phyloP scores from a whole-genome alignment of 2,329 filamentous ascomycete species.

The Didymella segeticola region DNA sequence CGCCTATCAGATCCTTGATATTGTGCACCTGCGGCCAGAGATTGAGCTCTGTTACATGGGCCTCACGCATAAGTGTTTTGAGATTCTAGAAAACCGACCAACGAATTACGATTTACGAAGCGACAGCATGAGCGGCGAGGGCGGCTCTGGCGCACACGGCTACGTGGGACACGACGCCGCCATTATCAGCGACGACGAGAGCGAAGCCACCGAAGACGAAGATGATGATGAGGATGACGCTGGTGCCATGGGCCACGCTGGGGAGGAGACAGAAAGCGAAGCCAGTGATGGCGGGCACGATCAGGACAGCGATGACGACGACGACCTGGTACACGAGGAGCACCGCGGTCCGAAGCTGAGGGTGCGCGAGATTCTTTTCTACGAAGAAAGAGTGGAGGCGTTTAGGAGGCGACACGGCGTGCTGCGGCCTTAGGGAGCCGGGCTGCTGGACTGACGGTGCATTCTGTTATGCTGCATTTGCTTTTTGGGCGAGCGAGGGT shows the following conservation, averaged over 20 bases:
- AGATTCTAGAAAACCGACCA: constrained; percentile 72
- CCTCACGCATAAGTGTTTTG: constrained; percentile 79
- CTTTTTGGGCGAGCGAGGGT: too few species aligned
- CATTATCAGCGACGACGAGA: constrained; percentile 48
- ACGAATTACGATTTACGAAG: constrained; percentile 52
- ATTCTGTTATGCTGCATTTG: too few species aligned
- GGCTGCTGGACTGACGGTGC: too few species aligned
- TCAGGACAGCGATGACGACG: constrained; percentile 56
- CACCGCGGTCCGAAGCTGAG: constrained; percentile 59
- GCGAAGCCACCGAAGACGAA: constrained; percentile 51
- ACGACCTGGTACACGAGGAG: constrained; percentile 59
- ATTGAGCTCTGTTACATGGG: constrained; percentile 80
- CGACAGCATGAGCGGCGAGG: constrained; percentile 38
- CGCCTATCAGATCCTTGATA: constrained; percentile 78
- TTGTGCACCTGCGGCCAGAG: constrained; percentile 77
- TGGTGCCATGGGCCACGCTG: constrained; percentile 55
- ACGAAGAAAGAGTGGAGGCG: constrained; percentile 78
- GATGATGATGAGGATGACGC: constrained; percentile 60
- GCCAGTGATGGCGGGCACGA: constrained; percentile 49
- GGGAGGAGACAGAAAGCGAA: constrained; percentile 44
- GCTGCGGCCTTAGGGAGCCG: constrained; percentile 34
- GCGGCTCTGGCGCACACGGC: constrained; percentile 21
- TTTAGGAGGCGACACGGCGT: constrained; percentile 73
- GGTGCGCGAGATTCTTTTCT: constrained; percentile 80
- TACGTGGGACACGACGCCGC: constrained; percentile 41